Conservation (phyloP, 2,329 filamentous ascomycete species). For the Podosphaera fusca region DNA sequence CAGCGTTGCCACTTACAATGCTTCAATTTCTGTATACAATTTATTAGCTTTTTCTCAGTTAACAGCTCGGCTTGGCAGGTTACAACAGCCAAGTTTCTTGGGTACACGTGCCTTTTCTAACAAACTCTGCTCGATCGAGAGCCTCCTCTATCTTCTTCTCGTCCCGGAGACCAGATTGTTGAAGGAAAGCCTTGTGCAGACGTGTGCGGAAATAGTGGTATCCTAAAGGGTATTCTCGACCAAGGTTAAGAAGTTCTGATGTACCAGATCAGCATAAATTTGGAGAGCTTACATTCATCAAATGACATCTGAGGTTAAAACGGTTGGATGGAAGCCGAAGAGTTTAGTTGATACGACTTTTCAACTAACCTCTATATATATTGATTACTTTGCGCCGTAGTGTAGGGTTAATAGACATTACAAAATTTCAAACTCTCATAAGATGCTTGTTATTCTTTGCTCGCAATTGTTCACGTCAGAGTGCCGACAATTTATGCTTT, state of each 20-base stretch:
- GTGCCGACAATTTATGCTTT: not conserved
- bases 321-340: not conserved
- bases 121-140: conserved; percentile 60
- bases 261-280: not conserved
- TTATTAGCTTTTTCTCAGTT: not conserved
- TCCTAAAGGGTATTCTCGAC: conserved; percentile 68
- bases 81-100: not conserved
- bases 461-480: not conserved
- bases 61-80: not conserved
- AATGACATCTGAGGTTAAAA: not conserved
- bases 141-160: conserved; percentile 53
- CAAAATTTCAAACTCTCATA: not conserved
- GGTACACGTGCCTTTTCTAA: conserved; percentile 51
- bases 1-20: conserved; percentile 41
- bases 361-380: conserved; percentile 57
- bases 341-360: not conserved
- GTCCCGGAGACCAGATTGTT: conserved; percentile 45
- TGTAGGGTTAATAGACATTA: conserved; percentile 12
- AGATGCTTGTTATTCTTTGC: no score
- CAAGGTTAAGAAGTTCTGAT: conserved; percentile 61
- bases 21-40: conserved; percentile 53
- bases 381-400: conserved; percentile 59
- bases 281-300: not conserved
- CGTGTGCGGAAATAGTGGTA: conserved; percentile 62
- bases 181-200: conserved; percentile 66